Evolutionary conservation across 1,284 basidiomycete genomes (phyloP), one percentile per base, ranked within the genome.

Genomic region (Sanguinoderma infundibulare): DNA sequence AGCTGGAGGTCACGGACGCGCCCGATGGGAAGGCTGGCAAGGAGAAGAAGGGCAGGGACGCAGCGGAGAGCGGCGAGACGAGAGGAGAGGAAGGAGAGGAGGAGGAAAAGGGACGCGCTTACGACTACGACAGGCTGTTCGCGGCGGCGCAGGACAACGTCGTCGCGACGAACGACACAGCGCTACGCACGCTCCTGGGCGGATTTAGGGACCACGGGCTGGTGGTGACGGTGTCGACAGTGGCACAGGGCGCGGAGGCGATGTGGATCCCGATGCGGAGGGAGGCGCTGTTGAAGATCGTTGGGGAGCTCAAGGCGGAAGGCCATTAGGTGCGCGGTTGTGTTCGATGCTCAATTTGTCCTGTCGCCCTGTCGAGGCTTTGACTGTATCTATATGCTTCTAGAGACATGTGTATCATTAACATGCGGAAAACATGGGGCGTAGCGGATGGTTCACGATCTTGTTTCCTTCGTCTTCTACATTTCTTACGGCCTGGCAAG

Each of bases 151-250:
- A 90, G 52, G 91, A 93, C 57, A 83, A 91, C 47, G 96, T 98
- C 70, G 86, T 97, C 55, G 95, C 95, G 6, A 89, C 91, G 50
- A 95, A 89, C 72, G 94, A 96, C 68, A 92, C 90, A 14, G 85
- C 94, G 44, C 80, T 96, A 72, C 83, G 91, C 34, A 86, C 94
- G 8, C 78, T 96, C 34, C 77, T 98, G 53, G 89, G 88, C 26
- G 96, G 98, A 76, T 98, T 96, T 74, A 85, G 85, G 69, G 96
- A 98, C 74, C 96, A 98, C 70, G 87, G 87, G 1, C 74, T 98
- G 68, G 87, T 98, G 15, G 79, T 92, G 17, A 77, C 79, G 17
- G 79, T 92, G 17, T 77, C 79, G 17, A 80, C 82, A n/a, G 66
- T 74, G 75, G 67, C 77, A 73, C 62, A 30, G 50, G 70, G 63